Evolutionary conservation across 495 filamentous ascomycete genomes (phyloP), one percentile per base, ranked within the genome.

Genomic region (Articulospora tetracladia): DNA sequence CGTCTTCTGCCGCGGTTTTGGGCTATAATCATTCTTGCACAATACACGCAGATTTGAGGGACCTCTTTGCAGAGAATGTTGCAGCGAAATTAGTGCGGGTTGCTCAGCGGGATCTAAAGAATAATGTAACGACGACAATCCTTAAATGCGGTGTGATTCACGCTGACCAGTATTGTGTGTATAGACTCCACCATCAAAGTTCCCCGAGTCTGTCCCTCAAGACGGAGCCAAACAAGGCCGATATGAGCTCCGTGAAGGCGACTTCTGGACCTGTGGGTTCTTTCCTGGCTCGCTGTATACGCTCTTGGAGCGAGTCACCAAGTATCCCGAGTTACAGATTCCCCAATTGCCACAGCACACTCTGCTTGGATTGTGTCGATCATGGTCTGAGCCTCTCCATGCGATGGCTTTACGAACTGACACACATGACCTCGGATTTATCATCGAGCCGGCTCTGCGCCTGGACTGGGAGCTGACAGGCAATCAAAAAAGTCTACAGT

Each of bases 401-500:
- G 44, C 53, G 0, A 76, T 74, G 51, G 74, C 75, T 25, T 55
- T 55, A 1, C 62, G 63, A 30, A 70, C 64, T 3, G 68, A 73
- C 25, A 77, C 74, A 0, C 75, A 79, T 53, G 76, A 77, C 50
- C 48, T 79, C 19, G 76, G 76, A 2, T 77, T 79, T 66, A 77
- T 78, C 71, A 72, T 79, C 54, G 62, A 67, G 1, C 65, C 62
- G 27, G 69, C 71, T 23, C 69, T 73, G 58, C 68, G 70, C 1
- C 69, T 68, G 48, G 69, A 74, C 47, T 71, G 72, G 67, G 64
- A 67, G 17, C 62, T 79, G 6, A 67, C 69, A 0, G 63, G 65
- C 1, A 68, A 77, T 32, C 24, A 49, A 32, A 52, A 66, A 1
- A 69, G 69, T 1, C 68, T 68, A 15, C 58, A 66, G 39, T 69